Percentiles rank a stretch among this genome's conserved stretches.
These are phyloP conservation scores for Puya raimondii DNA, from an alignment of 176 grass and related monocot genomes.

Conservation along the genomic window DNA sequence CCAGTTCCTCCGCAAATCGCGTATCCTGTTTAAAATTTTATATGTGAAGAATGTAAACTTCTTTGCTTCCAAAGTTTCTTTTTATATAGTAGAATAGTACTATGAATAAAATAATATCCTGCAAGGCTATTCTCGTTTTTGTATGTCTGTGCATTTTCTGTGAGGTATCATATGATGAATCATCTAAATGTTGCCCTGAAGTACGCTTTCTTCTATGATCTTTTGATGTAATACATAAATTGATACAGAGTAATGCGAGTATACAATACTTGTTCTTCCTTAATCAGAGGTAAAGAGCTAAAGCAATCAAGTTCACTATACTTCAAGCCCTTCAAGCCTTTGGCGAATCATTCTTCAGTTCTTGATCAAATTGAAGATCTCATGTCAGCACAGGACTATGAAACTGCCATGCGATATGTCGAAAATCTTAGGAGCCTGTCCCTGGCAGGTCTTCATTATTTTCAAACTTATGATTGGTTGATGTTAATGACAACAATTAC, in stretches of 20 bases:
- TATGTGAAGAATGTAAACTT: not conserved
- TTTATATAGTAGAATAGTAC: not conserved
- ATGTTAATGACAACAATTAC: conserved; percentile 91
- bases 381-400: conserved; percentile 58
- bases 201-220: no score
- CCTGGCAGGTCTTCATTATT: conserved; percentile 93
- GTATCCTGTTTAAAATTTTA: conserved; percentile 33
- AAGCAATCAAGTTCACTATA: conserved; percentile 73
- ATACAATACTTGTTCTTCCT: conserved; percentile 23
- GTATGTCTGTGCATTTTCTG: no score
- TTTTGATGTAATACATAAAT: not conserved
- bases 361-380: conserved; percentile 73
- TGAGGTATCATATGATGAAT: no score
- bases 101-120: no score
- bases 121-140: no score
- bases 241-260: not conserved
- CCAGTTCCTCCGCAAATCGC: conserved; percentile 82
- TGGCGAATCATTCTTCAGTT: conserved; percentile 51
- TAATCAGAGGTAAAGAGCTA: conserved; percentile 49
- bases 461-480: conserved; percentile 98
- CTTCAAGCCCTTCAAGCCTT: conserved; percentile 82
- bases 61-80: not conserved
- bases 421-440: conserved; percentile 70
- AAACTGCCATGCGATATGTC: conserved; percentile 53
- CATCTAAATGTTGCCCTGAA: no score